Percentiles rank a stretch among this genome's conserved stretches.
Evolutionary conservation across 768 basidiomycete species (phyloP).

Genomic region (Auriscalpium orientale): DNA sequence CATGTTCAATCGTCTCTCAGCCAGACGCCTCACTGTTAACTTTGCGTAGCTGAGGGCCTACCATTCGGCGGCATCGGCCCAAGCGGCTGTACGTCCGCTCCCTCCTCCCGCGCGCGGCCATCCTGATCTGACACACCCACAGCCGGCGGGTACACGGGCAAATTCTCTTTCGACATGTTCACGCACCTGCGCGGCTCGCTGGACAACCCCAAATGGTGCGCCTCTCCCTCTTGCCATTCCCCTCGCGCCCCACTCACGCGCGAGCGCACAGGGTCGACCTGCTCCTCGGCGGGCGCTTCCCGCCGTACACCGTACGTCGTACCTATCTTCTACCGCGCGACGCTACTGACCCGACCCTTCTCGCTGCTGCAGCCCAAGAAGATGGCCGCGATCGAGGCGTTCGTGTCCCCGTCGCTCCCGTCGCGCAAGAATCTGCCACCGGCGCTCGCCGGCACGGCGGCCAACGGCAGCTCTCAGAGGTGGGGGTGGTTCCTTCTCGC

Average conservation of each 20-base stretch:
- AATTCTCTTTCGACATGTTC: conserved; percentile 70
- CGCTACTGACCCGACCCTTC: not conserved
- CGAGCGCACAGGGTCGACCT: conserved; percentile 26
- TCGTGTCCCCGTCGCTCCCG: conserved; percentile 31
- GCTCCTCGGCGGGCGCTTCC: conserved; percentile 26
- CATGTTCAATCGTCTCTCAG: not conserved
- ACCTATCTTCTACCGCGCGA: not conserved
- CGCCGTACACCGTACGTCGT: conserved; percentile 30
- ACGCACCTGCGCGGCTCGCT: conserved; percentile 61
- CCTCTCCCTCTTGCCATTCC: not conserved
- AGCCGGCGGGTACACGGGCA: conserved; percentile 69
- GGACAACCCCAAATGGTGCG: conserved; percentile 34
- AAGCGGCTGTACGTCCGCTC: conserved; percentile 53
- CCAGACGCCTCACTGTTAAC: not conserved
- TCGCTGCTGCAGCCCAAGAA: conserved; percentile 13
- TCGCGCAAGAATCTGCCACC: conserved; percentile 39
- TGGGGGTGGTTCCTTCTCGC: conserved; percentile 35
- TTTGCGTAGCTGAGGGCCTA: conserved; percentile 42
- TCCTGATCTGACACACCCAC: not conserved
- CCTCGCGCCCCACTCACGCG: not conserved
- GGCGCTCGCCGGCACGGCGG: conserved; percentile 11
- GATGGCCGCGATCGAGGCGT: conserved; percentile 19
- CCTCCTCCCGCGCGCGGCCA: not conserved
- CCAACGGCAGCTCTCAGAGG: conserved; percentile 26
- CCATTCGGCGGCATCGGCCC: conserved; percentile 71